A percentile compares a stretch with the other conserved stretches of the same genome.
These are phyloP conservation scores for Brassica napus DNA, from an alignment of 345 rosid species.

Conservation along the genomic window DNA sequence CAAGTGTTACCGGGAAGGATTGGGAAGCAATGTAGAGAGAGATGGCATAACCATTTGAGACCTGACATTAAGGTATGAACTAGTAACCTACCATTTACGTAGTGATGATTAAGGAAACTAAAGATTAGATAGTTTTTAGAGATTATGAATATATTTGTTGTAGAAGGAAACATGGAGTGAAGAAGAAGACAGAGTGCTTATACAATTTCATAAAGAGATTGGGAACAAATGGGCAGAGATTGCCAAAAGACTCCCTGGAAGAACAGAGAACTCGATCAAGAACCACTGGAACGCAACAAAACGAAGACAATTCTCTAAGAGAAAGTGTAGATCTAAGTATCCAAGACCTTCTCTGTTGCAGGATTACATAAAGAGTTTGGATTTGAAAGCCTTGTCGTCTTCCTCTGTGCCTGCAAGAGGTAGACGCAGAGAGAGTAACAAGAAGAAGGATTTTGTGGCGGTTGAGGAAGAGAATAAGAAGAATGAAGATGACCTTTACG, in stretches of 20 bases:
- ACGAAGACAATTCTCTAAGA: slow-evolving; percentile 78
- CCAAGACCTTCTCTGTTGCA: slow-evolving; percentile 76
- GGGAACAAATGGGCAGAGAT: slow-evolving; percentile 99
- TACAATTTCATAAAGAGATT: slow-evolving; percentile 70
- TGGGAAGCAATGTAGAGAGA: slow-evolving; percentile 87
- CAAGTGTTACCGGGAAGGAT: slow-evolving; percentile 58
- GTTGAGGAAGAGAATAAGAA: slow-evolving; percentile 10
- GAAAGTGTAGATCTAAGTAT: slow-evolving; percentile 78
- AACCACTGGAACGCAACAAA: slow-evolving; percentile 99
- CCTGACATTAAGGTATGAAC: slow-evolving; percentile 71
- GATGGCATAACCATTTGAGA: slow-evolving; percentile 88
- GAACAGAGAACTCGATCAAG: slow-evolving; percentile 96
- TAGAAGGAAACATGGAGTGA: slow-evolving; percentile 94
- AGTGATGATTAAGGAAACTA: neutral
- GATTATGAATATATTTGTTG: neutral
- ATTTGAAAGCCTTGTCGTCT: slow-evolving; percentile 39
- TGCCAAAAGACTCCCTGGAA: slow-evolving; percentile 84
- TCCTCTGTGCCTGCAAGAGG: slow-evolving; percentile 34
- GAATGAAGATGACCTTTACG: slow-evolving; percentile 22
- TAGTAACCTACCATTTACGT: neutral
- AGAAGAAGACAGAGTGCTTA: slow-evolving; percentile 80
- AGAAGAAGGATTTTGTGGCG: slow-evolving; percentile 26
- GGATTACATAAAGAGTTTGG: slow-evolving; percentile 88
- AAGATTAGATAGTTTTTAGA: neutral
- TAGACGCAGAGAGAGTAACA: slow-evolving; percentile 32